phyloP scores from a whole-genome alignment of 257 asterid genomes.

The Striga asiatica region DNA sequence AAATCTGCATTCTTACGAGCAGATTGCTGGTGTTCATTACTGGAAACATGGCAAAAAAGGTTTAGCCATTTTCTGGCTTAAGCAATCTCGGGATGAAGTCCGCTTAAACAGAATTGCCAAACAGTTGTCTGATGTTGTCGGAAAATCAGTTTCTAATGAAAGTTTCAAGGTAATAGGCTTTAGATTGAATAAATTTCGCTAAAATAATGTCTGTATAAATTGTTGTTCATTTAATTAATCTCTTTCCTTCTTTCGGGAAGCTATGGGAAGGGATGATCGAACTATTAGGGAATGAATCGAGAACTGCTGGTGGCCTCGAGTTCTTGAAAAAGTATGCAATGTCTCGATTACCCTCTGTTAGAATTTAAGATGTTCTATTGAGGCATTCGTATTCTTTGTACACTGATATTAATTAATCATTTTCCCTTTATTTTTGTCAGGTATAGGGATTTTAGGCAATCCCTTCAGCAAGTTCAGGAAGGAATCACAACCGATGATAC shows the following conservation, averaged over 20 bases:
- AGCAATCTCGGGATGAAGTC: conserved; percentile 83
- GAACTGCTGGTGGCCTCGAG: conserved; percentile 80
- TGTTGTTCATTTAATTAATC: too few relatives aligned
- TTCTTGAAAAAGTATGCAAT: conserved; percentile 64
- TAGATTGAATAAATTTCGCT: too few relatives aligned
- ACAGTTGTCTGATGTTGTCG: conserved; percentile 74
- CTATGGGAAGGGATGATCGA: conserved; percentile 99
- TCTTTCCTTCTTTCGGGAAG: conserved; percentile 28
- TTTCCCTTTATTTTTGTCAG: conserved; percentile 31
- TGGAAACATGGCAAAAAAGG: conserved; percentile 98
- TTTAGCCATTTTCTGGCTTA: conserved; percentile 89
- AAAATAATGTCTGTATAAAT: too few relatives aligned
- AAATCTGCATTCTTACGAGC: conserved; percentile 16
- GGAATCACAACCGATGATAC: conserved; percentile 54
- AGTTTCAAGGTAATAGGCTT: conserved; percentile 96
- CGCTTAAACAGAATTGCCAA: conserved; percentile 78
- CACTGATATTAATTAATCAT: conserved; percentile 2
- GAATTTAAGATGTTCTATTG: background rate
- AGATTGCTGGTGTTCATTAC: conserved; percentile 83
- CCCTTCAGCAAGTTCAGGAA: conserved; percentile 61
- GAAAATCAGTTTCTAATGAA: conserved; percentile 79
- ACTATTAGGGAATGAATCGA: conserved; percentile 65
- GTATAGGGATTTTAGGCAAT: conserved; percentile 75
- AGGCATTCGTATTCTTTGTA: background rate
- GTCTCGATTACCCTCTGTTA: too few relatives aligned